Evolutionary conservation across 139 green algal species (phyloP), one percentile per base, ranked within the genome.

Genomic region (Asterochloris erici): DNA sequence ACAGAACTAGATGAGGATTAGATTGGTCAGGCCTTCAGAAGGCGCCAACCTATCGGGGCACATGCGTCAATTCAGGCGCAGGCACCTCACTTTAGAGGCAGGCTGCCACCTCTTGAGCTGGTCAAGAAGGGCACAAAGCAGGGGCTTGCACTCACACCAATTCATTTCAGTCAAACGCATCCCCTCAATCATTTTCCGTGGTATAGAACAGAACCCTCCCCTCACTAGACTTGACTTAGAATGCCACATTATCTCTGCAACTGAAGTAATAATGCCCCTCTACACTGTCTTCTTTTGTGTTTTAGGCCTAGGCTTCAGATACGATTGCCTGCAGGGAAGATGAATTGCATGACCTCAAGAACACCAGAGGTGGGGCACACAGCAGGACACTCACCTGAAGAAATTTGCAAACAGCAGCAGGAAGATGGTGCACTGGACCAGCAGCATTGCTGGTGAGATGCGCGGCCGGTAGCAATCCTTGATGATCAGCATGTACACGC

Each of bases 1-100:
- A 91, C 87, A 12, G 97, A 99, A 85, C 82, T 98, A 81, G 97
- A 99, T 79, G 97, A 97, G 79, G 94, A 97, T 29, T 84, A 90
- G 24, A 6, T 54, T 54, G n/a, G 12, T 16, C 38, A 14, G 27
- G n/a, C 64, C 15, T 73, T 76, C 27, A 76, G 10, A 26, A 76
- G 24, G 23, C 70, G 38, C 38, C 38, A 54, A 6, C 38, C 38
- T 54, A 6, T 54, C 38, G 6, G 38, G 6, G 38, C 38, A 6
- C 38, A 54, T 54, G 38, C 38, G 6, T 54, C 6, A 6, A 54
- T 54, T 54, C 38, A 54, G 38, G 38, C 38, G 21, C 66, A 26
- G 23, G 66, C 6, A 21, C 66, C 66, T 73, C 19, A 9, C 19
- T 24, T 73, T 9, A 26, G 66, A n/a, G 23, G 66, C 21, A 73